Conservation (phyloP, 768 basidiomycete species). For the Rubroboletus satanas region DNA sequence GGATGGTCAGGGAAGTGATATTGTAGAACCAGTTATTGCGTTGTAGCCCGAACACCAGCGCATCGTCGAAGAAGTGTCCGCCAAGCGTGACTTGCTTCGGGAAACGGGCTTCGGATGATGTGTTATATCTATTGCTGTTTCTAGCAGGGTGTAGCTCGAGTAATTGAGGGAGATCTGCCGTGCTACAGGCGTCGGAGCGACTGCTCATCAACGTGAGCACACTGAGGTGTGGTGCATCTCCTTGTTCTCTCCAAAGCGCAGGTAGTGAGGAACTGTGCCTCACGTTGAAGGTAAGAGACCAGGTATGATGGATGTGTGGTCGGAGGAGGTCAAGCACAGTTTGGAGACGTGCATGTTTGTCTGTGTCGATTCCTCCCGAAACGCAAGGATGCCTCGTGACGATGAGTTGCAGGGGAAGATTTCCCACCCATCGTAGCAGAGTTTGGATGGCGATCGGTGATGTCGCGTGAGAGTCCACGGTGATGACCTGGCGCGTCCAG, state of each 20-base stretch:
- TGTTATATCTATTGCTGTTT: background rate
- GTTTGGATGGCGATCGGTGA: background rate
- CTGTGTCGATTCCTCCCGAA: background rate
- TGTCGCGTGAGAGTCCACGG: conserved; percentile 7
- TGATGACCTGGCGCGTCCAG: conserved; percentile 20
- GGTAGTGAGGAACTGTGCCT: background rate
- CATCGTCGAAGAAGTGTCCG: background rate
- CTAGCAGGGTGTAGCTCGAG: background rate
- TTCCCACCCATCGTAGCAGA: background rate
- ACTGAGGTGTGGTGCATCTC: background rate
- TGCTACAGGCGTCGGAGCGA: background rate
- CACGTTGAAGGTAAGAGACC: conserved; percentile 3
- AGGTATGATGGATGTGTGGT: background rate
- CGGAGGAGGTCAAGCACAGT: background rate
- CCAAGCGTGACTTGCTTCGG: background rate
- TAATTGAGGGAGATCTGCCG: background rate
- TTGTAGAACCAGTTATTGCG: conserved; percentile 1
- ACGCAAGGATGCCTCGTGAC: background rate
- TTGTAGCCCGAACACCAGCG: background rate
- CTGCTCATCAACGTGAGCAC: background rate
- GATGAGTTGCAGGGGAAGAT: conserved; percentile 2
- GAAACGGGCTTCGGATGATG: background rate
- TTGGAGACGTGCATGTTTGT: background rate
- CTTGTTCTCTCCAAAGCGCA: conserved; percentile 6
- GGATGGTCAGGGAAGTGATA: conserved; percentile 1